A percentile compares a stretch with the other conserved stretches of the same genome.
Evolutionary conservation across 2,329 filamentous ascomycete genomes (phyloP).

Genomic region (Talaromyces marneffei): DNA sequence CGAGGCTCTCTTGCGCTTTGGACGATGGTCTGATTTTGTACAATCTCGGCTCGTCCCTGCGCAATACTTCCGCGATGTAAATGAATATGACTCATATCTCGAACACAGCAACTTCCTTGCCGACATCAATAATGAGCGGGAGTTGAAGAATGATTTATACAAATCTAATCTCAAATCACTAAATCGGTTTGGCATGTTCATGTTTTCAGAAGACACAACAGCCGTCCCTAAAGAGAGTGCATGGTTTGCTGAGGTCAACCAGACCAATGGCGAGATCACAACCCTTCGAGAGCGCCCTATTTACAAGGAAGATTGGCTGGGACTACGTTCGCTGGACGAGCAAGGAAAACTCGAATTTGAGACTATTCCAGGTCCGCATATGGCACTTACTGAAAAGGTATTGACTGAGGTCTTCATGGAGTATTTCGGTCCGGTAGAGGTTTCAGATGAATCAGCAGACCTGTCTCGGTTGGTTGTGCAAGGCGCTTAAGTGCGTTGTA

Average conservation of each 20-base stretch:
- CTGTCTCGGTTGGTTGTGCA: constrained; percentile 6
- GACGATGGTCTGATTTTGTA: constrained; percentile 73
- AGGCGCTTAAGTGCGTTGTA: neutral
- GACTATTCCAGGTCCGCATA: constrained; percentile 70
- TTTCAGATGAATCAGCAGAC: constrained; percentile 16
- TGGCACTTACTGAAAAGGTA: constrained; percentile 65
- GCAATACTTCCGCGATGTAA: constrained; percentile 81
- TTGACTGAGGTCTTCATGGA: constrained; percentile 59
- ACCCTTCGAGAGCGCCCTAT: constrained; percentile 63
- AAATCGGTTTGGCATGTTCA: constrained; percentile 77
- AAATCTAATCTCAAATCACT: constrained; percentile 62
- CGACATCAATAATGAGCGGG: constrained; percentile 91
- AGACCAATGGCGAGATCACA: constrained; percentile 56
- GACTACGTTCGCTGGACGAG: constrained; percentile 70
- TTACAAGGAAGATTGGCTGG: constrained; percentile 91
- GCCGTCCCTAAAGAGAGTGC: constrained; percentile 84
- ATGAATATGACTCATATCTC: constrained; percentile 66
- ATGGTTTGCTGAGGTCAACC: constrained; percentile 86
- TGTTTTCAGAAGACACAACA: constrained; percentile 80
- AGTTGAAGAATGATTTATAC: constrained; percentile 67
- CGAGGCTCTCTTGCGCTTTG: constrained; percentile 68
- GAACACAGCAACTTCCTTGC: constrained; percentile 80
- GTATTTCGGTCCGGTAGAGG: constrained; percentile 38
- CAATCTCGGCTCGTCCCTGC: constrained; percentile 80
- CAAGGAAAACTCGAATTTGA: constrained; percentile 73